These are phyloP conservation scores for Dothiorella sarmentorum DNA, from an alignment of 2,329 filamentous ascomycete genomes.

Conservation along the genomic window DNA sequence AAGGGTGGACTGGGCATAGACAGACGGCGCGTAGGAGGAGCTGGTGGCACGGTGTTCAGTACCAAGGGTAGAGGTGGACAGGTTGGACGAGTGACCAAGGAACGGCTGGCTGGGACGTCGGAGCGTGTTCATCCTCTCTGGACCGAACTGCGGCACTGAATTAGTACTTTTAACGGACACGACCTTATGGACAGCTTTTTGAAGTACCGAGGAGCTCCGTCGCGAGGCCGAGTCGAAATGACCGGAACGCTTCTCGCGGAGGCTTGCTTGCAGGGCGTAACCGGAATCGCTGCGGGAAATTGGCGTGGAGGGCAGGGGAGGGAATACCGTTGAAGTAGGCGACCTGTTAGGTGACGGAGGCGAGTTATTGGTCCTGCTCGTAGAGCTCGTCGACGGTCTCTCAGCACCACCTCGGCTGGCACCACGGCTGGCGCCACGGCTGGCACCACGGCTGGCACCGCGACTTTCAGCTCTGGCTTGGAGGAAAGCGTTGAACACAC, in stretches of 20 bases:
- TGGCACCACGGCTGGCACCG: constrained; percentile 45
- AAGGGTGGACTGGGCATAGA: constrained; percentile 81
- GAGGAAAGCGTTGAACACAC: constrained; percentile 89
- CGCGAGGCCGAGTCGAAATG: constrained; percentile 82
- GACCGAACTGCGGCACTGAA: constrained; percentile 56
- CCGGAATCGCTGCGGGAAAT: constrained; percentile 90
- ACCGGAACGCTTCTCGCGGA: constrained; percentile 90
- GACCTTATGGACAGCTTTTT: constrained; percentile 12
- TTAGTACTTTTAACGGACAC: constrained; percentile 27
- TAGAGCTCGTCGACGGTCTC: constrained; percentile 58
- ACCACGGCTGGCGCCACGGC: constrained; percentile 46
- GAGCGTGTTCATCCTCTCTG: constrained; percentile 66
- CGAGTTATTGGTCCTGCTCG: constrained; percentile 42
- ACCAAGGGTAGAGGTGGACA: constrained; percentile 65
- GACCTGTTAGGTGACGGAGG: constrained; percentile 62
- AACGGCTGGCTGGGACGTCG: constrained; percentile 66
- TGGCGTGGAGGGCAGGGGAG: constrained; percentile 71
- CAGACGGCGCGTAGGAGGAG: constrained; percentile 68
- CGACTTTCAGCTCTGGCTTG: constrained; percentile 63
- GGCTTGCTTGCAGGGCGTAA: constrained; percentile 77
- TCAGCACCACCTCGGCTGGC: constrained; percentile 55
- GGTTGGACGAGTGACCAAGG: constrained; percentile 58
- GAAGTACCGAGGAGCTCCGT: constrained; percentile 73
- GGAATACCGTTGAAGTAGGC: constrained; percentile 74
- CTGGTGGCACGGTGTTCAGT: constrained; percentile 46